Evolutionary conservation across 2,329 filamentous ascomycete genomes (phyloP).

Genomic region (Drechslera avenae): DNA sequence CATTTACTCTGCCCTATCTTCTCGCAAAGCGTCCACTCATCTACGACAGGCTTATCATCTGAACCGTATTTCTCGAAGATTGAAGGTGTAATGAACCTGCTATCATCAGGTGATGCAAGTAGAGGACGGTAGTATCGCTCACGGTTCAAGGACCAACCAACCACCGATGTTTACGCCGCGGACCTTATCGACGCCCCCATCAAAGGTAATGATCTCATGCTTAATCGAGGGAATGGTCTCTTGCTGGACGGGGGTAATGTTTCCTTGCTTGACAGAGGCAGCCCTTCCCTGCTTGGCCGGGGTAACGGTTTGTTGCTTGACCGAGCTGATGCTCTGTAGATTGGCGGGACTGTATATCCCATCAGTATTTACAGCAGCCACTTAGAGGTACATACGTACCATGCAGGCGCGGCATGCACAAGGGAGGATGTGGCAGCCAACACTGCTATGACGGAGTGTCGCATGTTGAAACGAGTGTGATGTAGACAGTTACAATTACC

Average conservation of each 20-base stretch:
- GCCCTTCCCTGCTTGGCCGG: too few relatives aligned
- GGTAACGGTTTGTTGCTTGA: conserved; percentile 20
- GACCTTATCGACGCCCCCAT: conserved; percentile 54
- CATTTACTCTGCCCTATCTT: conserved; percentile 55
- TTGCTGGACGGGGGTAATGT: too few relatives aligned
- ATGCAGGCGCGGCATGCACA: conserved; percentile 22
- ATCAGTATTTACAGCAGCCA: neutral
- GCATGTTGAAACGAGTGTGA: conserved; percentile 13
- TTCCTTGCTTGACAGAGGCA: too few relatives aligned
- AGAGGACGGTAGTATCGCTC: neutral
- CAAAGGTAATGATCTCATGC: conserved; percentile 29
- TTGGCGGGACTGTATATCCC: neutral
- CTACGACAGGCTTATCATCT: conserved; percentile 45
- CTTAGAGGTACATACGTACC: conserved; percentile 10
- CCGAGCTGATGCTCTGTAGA: neutral
- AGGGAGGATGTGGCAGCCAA: conserved; percentile 14
- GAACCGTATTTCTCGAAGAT: conserved; percentile 53
- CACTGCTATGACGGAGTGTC: conserved; percentile 13
- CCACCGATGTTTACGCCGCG: conserved; percentile 44
- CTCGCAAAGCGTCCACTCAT: conserved; percentile 58
- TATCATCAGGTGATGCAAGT: conserved; percentile 3
- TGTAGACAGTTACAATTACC: too few relatives aligned
- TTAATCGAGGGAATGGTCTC: neutral
- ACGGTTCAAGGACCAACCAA: conserved; percentile 44
- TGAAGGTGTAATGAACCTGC: conserved; percentile 61